A percentile compares a stretch with the other conserved stretches of the same genome.
These are phyloP conservation scores for Fusarium cyanostomum DNA, from an alignment of 2,329 filamentous ascomycete genomes.

Conservation along the genomic window DNA sequence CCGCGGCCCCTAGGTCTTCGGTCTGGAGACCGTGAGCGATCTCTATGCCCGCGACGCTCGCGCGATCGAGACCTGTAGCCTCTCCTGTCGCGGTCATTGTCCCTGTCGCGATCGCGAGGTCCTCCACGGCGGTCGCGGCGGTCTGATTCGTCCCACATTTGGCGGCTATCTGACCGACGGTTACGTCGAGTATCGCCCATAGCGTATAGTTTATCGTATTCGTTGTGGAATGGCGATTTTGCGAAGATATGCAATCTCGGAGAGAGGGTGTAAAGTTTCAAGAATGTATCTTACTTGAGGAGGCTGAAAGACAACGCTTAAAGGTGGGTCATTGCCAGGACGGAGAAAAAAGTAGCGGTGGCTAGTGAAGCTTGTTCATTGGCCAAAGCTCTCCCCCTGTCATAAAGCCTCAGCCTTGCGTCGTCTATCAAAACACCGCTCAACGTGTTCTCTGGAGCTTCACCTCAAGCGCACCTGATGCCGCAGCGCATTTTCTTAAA, in stretches of 20 bases:
- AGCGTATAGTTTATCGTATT: background rate
- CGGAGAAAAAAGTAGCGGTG: constrained; percentile 25
- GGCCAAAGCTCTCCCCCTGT: constrained; percentile 35
- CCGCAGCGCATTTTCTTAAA: constrained; percentile 9
- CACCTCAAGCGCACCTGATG: constrained; percentile 13
- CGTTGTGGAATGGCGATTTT: background rate
- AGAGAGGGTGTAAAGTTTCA: background rate
- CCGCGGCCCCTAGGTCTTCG: constrained; percentile 53
- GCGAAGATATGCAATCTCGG: background rate
- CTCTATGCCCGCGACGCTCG: constrained; percentile 47
- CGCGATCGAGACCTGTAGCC: constrained; percentile 49
- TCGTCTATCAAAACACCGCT: constrained; percentile 23
- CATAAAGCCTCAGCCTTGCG: constrained; percentile 40
- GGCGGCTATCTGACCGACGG: constrained; percentile 61
- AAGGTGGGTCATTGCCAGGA: constrained; percentile 3
- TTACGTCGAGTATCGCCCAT: constrained; percentile 50
- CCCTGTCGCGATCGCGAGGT: constrained; percentile 39
- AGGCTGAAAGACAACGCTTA: constrained; percentile 31
- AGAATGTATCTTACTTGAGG: constrained; percentile 12
- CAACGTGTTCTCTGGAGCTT: constrained; percentile 41
- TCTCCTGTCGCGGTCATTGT: constrained; percentile 46
- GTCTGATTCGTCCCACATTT: constrained; percentile 69
- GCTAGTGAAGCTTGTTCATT: constrained; percentile 35
- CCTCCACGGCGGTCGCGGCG: constrained; percentile 49
- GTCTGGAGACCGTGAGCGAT: constrained; percentile 51